phyloP scores from a whole-genome alignment of 805 yeast genomes.

The Metschnikowia orientalis region DNA sequence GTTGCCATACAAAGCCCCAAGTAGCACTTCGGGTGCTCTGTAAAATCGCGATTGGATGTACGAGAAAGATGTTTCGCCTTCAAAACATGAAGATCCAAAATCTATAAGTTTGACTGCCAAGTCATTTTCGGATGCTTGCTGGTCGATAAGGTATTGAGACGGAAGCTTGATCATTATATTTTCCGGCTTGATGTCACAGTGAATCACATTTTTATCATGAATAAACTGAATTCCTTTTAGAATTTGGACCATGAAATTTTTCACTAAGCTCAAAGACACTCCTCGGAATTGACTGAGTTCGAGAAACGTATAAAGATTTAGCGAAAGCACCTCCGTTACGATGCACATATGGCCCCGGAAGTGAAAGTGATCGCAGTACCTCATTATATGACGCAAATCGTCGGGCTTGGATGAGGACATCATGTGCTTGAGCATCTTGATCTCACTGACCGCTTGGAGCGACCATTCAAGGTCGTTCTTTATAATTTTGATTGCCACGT shows the following conservation, averaged over 20 bases:
- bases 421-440: conserved; percentile 56
- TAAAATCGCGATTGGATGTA: conserved; percentile 65
- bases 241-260: conserved; percentile 49
- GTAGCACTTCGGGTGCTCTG: conserved; percentile 71
- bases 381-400: conserved; percentile 36
- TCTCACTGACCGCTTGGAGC: conserved; percentile 73
- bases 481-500: conserved; percentile 73
- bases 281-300: conserved; percentile 51
- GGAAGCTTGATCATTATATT: conserved; percentile 59
- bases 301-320: conserved; percentile 59
- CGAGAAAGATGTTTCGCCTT: conserved; percentile 42
- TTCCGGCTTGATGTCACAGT: conserved; percentile 86
- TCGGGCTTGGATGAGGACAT: conserved; percentile 10
- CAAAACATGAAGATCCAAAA: conserved; percentile 65
- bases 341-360: conserved; percentile 83
- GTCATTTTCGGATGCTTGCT: conserved; percentile 28
- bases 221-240: conserved; percentile 57
- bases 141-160: conserved; percentile 6
- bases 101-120: conserved; percentile 67
- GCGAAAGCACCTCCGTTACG: conserved; percentile 64
- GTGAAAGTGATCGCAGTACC: conserved; percentile 64
- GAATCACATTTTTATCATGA: conserved; percentile 57
- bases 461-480: conserved; percentile 71
- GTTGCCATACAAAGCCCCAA: conserved; percentile 59
- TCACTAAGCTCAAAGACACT: conserved; percentile 37